phyloP scores from a whole-genome alignment of 805 yeast genomes.

The Yamadazyma phyllophila region DNA sequence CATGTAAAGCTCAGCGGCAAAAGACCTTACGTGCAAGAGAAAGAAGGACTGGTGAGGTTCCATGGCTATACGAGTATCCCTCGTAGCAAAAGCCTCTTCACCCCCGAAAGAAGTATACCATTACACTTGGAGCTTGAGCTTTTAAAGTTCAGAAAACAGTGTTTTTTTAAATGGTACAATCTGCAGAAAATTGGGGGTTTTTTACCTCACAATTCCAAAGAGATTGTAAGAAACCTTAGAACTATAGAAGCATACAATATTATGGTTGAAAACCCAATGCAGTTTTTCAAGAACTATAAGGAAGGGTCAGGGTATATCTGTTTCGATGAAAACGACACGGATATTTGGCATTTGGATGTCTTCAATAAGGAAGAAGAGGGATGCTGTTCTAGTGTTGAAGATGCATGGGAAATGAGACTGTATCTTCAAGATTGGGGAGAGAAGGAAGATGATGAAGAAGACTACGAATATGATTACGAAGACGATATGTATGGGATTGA shows the following conservation, averaged over 20 bases:
- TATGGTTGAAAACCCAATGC: not conserved
- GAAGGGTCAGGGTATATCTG: not conserved
- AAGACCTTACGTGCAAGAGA: not conserved
- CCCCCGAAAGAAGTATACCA: not conserved
- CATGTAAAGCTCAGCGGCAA: conserved; percentile 21
- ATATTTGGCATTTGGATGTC: not conserved
- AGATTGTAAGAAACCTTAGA: not conserved
- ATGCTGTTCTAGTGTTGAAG: not conserved
- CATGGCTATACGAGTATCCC: not conserved
- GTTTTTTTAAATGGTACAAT: not conserved
- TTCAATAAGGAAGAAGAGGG: not conserved
- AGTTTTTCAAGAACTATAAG: not conserved
- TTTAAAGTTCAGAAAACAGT: not conserved
- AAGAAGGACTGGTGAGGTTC: not conserved
- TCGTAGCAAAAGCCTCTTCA: not conserved
- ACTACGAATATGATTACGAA: no score
- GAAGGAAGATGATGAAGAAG: no score
- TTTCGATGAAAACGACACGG: not conserved
- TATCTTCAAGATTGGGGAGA: no score
- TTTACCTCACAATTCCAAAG: not conserved
- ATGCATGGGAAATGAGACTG: not conserved
- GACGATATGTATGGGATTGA: no score
- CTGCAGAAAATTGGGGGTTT: not conserved
- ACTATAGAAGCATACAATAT: not conserved
- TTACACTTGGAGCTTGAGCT: not conserved